A percentile compares a stretch with the other conserved stretches of the same genome.
phyloP scores from a whole-genome alignment of 2,329 filamentous ascomycete genomes.

The Phyllosticta ampelicida region DNA sequence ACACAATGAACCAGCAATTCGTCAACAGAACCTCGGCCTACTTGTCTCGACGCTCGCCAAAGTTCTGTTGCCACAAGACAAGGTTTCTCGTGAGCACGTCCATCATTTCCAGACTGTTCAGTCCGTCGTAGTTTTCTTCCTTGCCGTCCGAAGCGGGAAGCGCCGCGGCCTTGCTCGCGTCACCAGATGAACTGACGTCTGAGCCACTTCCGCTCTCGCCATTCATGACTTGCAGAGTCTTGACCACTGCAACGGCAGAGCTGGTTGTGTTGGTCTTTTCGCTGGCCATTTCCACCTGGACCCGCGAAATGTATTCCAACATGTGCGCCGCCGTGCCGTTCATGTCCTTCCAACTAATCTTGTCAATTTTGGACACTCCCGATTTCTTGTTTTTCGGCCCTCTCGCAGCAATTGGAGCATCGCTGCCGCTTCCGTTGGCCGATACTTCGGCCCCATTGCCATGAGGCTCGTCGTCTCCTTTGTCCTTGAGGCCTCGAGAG shows the following conservation, averaged over 20 bases:
- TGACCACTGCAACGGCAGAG: slow-evolving; percentile 19
- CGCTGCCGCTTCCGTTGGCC: slow-evolving; percentile 28
- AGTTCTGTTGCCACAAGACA: slow-evolving; percentile 66
- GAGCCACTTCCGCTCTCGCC: slow-evolving; percentile 5
- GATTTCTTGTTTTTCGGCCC: slow-evolving; percentile 28
- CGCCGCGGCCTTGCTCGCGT: slow-evolving; percentile 14
- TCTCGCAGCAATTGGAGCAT: slow-evolving; percentile 18
- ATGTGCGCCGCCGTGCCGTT: slow-evolving; percentile 74
- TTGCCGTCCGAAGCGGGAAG: slow-evolving; percentile 12
- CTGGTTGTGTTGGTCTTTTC: slow-evolving; percentile 24
- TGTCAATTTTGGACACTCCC: slow-evolving; percentile 37
- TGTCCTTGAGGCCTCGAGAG: slow-evolving; percentile 1
- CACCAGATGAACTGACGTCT: slow-evolving; percentile 6
- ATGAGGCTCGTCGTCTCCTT: slow-evolving; percentile 6
- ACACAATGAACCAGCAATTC: not conserved
- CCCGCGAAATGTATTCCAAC: slow-evolving; percentile 79
- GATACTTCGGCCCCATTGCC: slow-evolving; percentile 19
- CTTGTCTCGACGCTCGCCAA: slow-evolving; percentile 9
- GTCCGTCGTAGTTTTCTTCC: slow-evolving; percentile 53
- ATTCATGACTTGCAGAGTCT: slow-evolving; percentile 16
- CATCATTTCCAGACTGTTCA: slow-evolving; percentile 84
- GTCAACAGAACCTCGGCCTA: not conserved
- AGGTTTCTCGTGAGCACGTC: slow-evolving; percentile 70
- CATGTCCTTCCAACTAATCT: slow-evolving; percentile 77
- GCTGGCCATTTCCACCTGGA: slow-evolving; percentile 74